Conservation (phyloP, 2,329 filamentous ascomycete genomes). For the Diaporthe batatas region DNA sequence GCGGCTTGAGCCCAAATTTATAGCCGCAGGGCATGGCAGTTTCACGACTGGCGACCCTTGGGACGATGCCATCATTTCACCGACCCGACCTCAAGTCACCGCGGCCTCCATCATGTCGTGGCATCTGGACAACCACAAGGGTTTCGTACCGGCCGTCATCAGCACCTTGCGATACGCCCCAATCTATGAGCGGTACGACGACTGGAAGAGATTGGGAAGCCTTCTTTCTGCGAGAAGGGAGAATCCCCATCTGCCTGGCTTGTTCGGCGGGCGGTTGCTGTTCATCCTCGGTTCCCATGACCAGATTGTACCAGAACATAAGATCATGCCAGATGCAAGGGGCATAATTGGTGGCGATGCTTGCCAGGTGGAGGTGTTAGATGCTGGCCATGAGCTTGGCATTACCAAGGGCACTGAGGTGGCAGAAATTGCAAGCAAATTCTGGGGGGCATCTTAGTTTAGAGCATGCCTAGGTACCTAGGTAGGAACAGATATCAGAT, state of each 20-base stretch:
- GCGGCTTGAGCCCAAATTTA: constrained; percentile 60
- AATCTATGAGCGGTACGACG: constrained; percentile 72
- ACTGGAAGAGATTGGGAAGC: constrained; percentile 71
- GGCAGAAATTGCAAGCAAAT: constrained; percentile 56
- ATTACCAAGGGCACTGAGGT: constrained; percentile 72
- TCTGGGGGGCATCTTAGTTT: constrained; percentile 48
- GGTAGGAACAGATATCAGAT: background rate
- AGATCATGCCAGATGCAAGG: constrained; percentile 72
- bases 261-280: constrained; percentile 66
- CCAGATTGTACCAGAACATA: constrained; percentile 74
- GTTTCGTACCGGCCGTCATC: constrained; percentile 79
- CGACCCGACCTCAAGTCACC: constrained; percentile 64
- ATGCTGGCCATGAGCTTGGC: constrained; percentile 78
- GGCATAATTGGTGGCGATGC: constrained; percentile 68
- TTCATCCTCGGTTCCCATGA: constrained; percentile 77
- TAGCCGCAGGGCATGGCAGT: constrained; percentile 53
- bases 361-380: constrained; percentile 68
- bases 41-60: constrained; percentile 55
- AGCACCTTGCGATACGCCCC: constrained; percentile 79
- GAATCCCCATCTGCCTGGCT: constrained; percentile 51
- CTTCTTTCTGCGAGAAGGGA: constrained; percentile 58
- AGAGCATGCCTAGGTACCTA: background rate
- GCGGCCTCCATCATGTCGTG: constrained; percentile 75
- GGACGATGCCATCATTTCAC: constrained; percentile 65
- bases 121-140: constrained; percentile 76